Percentiles rank a stretch among this genome's conserved stretches.
Conservation (phyloP, 768 basidiomycete species). For the Boletus vermiculosoides region DNA sequence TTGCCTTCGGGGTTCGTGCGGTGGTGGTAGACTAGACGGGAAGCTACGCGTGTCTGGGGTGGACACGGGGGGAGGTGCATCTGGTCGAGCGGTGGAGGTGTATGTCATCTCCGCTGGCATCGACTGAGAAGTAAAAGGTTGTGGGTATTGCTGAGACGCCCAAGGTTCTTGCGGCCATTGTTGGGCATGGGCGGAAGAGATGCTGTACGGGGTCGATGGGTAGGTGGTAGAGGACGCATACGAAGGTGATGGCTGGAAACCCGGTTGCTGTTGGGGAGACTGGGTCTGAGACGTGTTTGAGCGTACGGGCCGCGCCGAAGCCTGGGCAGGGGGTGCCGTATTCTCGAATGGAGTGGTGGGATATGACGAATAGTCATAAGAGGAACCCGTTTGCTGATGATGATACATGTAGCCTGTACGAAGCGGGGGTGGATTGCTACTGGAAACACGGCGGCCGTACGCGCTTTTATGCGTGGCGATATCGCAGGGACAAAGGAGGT, state of each 20-base stretch:
- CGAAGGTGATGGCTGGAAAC: slow-evolving; percentile 28
- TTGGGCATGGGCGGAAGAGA: slow-evolving; percentile 31
- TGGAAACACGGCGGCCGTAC: slow-evolving; percentile 18
- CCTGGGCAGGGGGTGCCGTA: slow-evolving; percentile 28
- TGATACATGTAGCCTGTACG: slow-evolving; percentile 56
- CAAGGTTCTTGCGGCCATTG: slow-evolving; percentile 45
- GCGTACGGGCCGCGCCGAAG: slow-evolving; percentile 30
- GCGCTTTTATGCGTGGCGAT: slow-evolving; percentile 33
- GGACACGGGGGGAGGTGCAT: slow-evolving; percentile 29
- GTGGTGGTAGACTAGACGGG: slow-evolving; percentile 24
- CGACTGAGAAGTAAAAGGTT: slow-evolving; percentile 34
- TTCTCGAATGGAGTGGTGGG: slow-evolving; percentile 29
- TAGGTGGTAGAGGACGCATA: slow-evolving; percentile 31
- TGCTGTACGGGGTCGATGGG: slow-evolving; percentile 30
- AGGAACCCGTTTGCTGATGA: slow-evolving; percentile 41
- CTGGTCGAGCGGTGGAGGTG: slow-evolving; percentile 33
- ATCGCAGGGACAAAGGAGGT: slow-evolving; percentile 27
- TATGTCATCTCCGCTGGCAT: slow-evolving; percentile 37
- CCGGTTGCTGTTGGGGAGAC: slow-evolving; percentile 29
- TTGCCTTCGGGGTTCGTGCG: slow-evolving; percentile 35
- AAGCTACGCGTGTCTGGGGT: slow-evolving; percentile 34
- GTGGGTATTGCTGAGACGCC: slow-evolving; percentile 35
- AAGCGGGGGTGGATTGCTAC: slow-evolving; percentile 42
- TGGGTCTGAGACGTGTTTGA: slow-evolving; percentile 35
- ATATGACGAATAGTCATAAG: slow-evolving; percentile 54